phyloP scores from a whole-genome alignment of 805 yeast species.

The Monosporozyma servazzii region DNA sequence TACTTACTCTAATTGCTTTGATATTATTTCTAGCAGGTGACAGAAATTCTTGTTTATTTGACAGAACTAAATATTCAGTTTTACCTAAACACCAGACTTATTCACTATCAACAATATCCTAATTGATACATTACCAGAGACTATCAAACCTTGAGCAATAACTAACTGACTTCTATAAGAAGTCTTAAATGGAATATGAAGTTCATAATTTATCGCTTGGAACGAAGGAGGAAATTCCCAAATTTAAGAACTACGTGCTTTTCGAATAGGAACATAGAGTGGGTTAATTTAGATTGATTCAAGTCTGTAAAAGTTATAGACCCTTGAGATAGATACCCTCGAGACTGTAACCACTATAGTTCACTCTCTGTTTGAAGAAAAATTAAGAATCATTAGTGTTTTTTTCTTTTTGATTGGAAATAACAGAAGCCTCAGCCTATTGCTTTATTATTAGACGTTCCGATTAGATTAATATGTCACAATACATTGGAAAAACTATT shows the following conservation, averaged over 20 bases:
- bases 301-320: background rate
- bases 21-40: too few species aligned
- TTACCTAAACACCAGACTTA: too few species aligned
- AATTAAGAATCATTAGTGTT: background rate
- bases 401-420: background rate
- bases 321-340: background rate
- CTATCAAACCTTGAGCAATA: too few species aligned
- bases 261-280: background rate
- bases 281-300: background rate
- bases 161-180: background rate
- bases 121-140: too few species aligned
- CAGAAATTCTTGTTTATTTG: too few species aligned
- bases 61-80: too few species aligned
- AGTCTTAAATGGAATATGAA: background rate
- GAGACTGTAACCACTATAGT: background rate
- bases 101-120: too few species aligned
- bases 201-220: background rate
- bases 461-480: conserved; percentile 54
- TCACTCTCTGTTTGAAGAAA: background rate
- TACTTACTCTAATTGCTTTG: too few species aligned
- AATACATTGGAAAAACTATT: conserved; percentile 76
- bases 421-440: background rate
- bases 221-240: background rate
- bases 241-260: background rate
- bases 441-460: background rate